phyloP scores from a whole-genome alignment of 768 basidiomycete species.

The Lactarius psammicola region DNA sequence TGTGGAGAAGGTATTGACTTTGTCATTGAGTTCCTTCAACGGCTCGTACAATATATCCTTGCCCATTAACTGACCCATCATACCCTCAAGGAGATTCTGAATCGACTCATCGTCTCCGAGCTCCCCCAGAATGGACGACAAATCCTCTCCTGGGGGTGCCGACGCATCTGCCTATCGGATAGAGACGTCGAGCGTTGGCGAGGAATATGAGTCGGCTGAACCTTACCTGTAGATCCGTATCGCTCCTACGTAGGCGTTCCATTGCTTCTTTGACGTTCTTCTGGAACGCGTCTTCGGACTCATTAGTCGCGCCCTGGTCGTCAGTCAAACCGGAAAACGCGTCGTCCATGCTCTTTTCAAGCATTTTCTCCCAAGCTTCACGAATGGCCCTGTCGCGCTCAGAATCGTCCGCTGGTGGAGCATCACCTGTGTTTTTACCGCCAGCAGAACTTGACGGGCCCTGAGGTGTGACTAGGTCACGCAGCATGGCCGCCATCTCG shows the following conservation, averaged over 20 bases:
- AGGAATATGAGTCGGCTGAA: neutral
- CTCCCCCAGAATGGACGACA: slow-evolving; percentile 54
- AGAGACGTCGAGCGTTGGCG: slow-evolving; percentile 14
- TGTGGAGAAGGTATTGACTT: slow-evolving; percentile 44
- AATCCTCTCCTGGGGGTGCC: slow-evolving; percentile 39
- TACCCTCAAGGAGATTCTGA: slow-evolving; percentile 67
- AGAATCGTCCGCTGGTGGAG: slow-evolving; percentile 32
- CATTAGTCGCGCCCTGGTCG: slow-evolving; percentile 23
- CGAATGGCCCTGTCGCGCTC: slow-evolving; percentile 45
- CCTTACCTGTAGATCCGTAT: slow-evolving; percentile 50
- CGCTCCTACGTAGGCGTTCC: slow-evolving; percentile 69
- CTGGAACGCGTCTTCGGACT: slow-evolving; percentile 53
- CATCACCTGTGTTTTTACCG: slow-evolving; percentile 20
- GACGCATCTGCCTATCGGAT: slow-evolving; percentile 31
- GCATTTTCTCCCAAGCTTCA: slow-evolving; percentile 71
- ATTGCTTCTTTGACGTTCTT: slow-evolving; percentile 67
- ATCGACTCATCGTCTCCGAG: slow-evolving; percentile 48
- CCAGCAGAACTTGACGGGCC: slow-evolving; percentile 20
- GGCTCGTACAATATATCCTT: slow-evolving; percentile 87
- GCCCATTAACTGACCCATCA: slow-evolving; percentile 81
- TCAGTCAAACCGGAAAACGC: slow-evolving; percentile 20
- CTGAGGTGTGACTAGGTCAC: slow-evolving; percentile 37
- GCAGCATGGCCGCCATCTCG: slow-evolving; percentile 48
- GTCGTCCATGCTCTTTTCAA: slow-evolving; percentile 59
- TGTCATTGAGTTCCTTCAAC: slow-evolving; percentile 71